phyloP scores from a whole-genome alignment of 164 flowering plant genomes.

The Tetracentron sinense region DNA sequence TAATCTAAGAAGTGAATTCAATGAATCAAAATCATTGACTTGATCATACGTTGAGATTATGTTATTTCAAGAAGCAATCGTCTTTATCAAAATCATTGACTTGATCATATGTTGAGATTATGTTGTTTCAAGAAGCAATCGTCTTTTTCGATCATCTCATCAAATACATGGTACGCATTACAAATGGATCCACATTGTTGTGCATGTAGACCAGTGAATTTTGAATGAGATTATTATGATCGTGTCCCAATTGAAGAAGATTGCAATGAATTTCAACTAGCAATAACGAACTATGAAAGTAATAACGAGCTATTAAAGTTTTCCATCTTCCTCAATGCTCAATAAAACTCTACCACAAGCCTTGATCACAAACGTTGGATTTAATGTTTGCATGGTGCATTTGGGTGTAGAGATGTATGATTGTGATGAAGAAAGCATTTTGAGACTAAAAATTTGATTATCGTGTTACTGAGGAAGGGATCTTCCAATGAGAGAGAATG shows the following conservation, averaged over 20 bases:
- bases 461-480: slow-evolving; percentile 34
- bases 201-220: slow-evolving; percentile 40
- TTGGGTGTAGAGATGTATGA: slow-evolving; percentile 31
- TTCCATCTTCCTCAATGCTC: slow-evolving; percentile 11
- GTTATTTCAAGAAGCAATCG: slow-evolving; percentile 53
- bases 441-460: slow-evolving; percentile 44
- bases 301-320: background rate
- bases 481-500: too few relatives aligned
- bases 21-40: slow-evolving; percentile 27
- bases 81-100: too few relatives aligned
- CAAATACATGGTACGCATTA: slow-evolving; percentile 34
- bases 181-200: slow-evolving; percentile 31
- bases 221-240: slow-evolving; percentile 26
- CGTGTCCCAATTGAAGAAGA: slow-evolving; percentile 28
- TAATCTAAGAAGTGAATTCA: slow-evolving; percentile 24
- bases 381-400: slow-evolving; percentile 26
- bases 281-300: too few relatives aligned
- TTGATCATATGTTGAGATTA: too few relatives aligned
- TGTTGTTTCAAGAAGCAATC: too few relatives aligned
- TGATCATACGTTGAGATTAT: slow-evolving; percentile 45
- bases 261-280: slow-evolving; percentile 34
- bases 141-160: slow-evolving; percentile 43
- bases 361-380: slow-evolving; percentile 41
- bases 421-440: slow-evolving; percentile 33
- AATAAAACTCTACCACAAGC: slow-evolving; percentile 35